phyloP scores from a whole-genome alignment of 495 filamentous ascomycete genomes.

The Lophium mytilinum region DNA sequence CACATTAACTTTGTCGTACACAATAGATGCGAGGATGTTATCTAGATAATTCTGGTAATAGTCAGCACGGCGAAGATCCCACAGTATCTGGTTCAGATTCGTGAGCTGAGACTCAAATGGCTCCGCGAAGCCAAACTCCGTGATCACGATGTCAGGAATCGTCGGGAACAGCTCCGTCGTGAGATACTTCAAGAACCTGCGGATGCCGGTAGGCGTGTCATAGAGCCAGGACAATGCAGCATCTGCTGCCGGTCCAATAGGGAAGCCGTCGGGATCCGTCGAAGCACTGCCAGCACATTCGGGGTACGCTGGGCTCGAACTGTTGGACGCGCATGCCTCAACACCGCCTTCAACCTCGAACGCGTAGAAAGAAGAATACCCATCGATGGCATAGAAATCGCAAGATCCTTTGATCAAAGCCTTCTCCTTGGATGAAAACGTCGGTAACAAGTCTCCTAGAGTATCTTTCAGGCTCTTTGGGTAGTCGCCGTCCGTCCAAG shows the following conservation, averaged over 20 bases:
- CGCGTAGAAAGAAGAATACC: conserved; percentile 28
- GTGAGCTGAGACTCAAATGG: conserved; percentile 34
- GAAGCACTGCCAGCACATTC: conserved; percentile 30
- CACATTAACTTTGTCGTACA: conserved; percentile 36
- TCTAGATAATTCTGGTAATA: conserved; percentile 39
- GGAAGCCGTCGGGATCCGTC: conserved; percentile 25
- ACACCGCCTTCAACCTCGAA: conserved; percentile 22
- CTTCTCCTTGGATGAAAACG: conserved; percentile 32
- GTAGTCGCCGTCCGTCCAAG: conserved; percentile 35
- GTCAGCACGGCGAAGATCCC: conserved; percentile 32
- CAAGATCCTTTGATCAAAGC: conserved; percentile 39
- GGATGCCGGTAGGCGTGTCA: conserved; percentile 35
- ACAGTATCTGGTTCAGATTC: conserved; percentile 29
- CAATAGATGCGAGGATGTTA: conserved; percentile 31
- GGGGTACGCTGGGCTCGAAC: conserved; percentile 34
- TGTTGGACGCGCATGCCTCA: conserved; percentile 34
- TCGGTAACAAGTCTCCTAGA: conserved; percentile 33
- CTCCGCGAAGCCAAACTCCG: conserved; percentile 42
- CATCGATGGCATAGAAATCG: conserved; percentile 40
- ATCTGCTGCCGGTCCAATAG: conserved; percentile 37
- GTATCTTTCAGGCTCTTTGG: conserved; percentile 36
- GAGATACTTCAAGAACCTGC: conserved; percentile 37
- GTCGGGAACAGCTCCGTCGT: conserved; percentile 40
- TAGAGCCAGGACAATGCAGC: conserved; percentile 36
- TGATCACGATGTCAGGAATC: conserved; percentile 37